Base-by-base conservation (phyloP, 2,329 filamentous ascomycete species). In the Fusarium falciforme region DNA sequence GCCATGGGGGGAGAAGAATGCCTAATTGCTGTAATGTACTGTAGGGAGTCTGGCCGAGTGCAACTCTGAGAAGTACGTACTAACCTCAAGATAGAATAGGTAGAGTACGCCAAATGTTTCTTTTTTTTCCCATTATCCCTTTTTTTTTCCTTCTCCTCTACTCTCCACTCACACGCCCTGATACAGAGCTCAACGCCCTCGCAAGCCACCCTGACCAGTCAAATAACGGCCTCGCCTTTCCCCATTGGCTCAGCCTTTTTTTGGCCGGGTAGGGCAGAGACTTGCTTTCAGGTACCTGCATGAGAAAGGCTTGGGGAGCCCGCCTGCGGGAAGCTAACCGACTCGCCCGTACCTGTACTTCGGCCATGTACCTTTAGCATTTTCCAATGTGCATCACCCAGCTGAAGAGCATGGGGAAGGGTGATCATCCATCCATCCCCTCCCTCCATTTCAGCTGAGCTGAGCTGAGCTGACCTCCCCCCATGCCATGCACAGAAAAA, bases 311-410 rank as follows among this genome's bases (percentile, higher is more conserved):
- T 33, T n/a, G 44, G 25, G 58, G 67, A 73, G 71, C 71, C 71
- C 70, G n/a, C 63, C 73, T 71, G 71, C 71, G 71, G 71, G 64
- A 73, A 71, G 67, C 60, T 31, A 73, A 74, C 71, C 71, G 71
- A 73, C 71, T 74, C 58, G 70, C 66, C 22, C 44, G 44, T 71
- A 47, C 33, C 49, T 49, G 42, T 69, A 62, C 57, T 47, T 71
- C 2, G 20, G 10, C 29, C 49, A 55, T 33, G 49, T 55, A 55
- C 49, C 29, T 33, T 55, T 33, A 17, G 17, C 35, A 22, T 27
- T 60, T 31, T 42, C 44, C 20, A 20, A 14, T 62, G 42, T 44
- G 42, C 42, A 44, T 44, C 42, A 44, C 22, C 42, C 44, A 49
- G 44, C 44, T 49, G 44, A 44, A 44, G 42, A 49, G 44, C 44